Evolutionary conservation across 305 asterid species (phyloP), one percentile per base, ranked within the genome.

Genomic region (Fraxinus albicans): DNA sequence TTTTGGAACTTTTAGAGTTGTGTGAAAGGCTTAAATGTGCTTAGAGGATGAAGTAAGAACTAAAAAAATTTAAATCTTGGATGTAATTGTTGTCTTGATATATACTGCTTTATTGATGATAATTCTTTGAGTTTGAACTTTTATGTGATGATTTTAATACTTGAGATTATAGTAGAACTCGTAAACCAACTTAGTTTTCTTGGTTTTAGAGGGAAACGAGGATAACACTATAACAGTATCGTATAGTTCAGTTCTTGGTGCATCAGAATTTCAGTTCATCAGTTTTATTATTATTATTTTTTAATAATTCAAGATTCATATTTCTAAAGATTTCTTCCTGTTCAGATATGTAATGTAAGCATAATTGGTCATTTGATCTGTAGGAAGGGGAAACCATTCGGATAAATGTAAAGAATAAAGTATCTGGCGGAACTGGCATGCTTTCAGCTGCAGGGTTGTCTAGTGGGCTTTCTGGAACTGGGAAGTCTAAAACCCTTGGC

Each of bases 361-460:
- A 76, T 67, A 42, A 79, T 70, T 60, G 33, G 8, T 79, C 58
- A n/a, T 76, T 81, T 67, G 76, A 60, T 80, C 27, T 31, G 67
- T 82, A 90, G 93, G 91, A 88, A 88, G 93, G 93, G 38, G 93
- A 90, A 85, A 90, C 93, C 9, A 88, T 90, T 60, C 80, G 90
- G 47, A 90, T 90, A 33, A 90, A 84, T 82, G 93, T 87, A 79
- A 90, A 88, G 83, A 90, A 90, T 85, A 90, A 90, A 80, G 85
- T 90, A 47, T 84, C 89, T 33, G 70, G 89, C 29, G 91, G 89
- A 79, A 34, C 89, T 4, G 91, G 91, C 27, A 90, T 87, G 91
- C 91, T 89, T 86, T 89, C 92, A n/a, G 88, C 89, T 84, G 87
- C 86, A 58, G 92, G 91, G 53, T 74, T 88, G 85, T 79, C 86